Conservation (phyloP, 1,284 basidiomycete genomes). For the Trametes hirsuta region DNA sequence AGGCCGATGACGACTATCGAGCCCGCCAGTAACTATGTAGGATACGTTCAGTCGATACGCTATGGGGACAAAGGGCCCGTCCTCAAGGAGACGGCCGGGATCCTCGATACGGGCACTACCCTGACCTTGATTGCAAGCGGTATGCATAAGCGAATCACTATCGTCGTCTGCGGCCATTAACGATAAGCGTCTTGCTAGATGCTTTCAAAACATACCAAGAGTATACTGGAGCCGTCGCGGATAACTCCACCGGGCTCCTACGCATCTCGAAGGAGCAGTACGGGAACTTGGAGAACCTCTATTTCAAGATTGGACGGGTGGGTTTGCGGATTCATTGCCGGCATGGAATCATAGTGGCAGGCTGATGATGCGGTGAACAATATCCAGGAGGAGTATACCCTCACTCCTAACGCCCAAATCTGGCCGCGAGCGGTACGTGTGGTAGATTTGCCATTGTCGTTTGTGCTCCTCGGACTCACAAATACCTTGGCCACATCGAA, state of each 20-base stretch:
- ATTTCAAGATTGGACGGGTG: conserved; percentile 52
- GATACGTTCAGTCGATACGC: conserved; percentile 29
- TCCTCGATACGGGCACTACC: conserved; percentile 37
- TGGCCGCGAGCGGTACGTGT: conserved; percentile 26
- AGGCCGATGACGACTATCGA: conserved; percentile 32
- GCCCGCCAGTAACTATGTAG: conserved; percentile 40
- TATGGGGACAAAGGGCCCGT: conserved; percentile 29
- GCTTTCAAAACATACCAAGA: conserved; percentile 52
- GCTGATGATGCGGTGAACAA: background rate
- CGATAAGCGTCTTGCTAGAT: conserved; percentile 33
- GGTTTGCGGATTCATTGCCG: conserved; percentile 6
- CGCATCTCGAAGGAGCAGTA: conserved; percentile 54
- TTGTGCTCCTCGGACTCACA: conserved; percentile 33
- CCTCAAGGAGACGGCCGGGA: conserved; percentile 28
- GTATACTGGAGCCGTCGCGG: conserved; percentile 52
- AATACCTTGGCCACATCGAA: background rate
- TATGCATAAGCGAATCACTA: conserved; percentile 11
- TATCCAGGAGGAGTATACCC: conserved; percentile 15
- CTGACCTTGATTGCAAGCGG: conserved; percentile 42
- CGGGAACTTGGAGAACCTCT: conserved; percentile 51
- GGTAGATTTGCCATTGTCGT: background rate
- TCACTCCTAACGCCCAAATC: conserved; percentile 27
- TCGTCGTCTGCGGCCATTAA: background rate
- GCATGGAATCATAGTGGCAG: background rate
- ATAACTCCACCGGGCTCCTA: conserved; percentile 55